These are phyloP conservation scores for Myxozyma kluyveri DNA, from an alignment of 805 yeast genomes.

Conservation along the genomic window DNA sequence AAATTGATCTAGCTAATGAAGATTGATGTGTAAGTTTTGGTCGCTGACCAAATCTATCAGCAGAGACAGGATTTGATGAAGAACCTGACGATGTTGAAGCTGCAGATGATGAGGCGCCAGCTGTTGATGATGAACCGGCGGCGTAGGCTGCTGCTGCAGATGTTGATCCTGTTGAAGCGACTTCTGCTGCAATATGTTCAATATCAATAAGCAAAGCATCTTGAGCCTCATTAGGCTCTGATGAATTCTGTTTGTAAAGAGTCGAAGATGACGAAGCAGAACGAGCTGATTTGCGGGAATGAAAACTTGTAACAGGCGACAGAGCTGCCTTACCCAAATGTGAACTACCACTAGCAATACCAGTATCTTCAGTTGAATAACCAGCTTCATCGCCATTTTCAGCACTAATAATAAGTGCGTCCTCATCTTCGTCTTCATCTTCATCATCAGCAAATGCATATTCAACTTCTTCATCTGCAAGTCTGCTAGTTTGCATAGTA, in stretches of 20 bases:
- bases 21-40: constrained; percentile 18
- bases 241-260: constrained; percentile 10
- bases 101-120: background rate
- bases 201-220: constrained; percentile 12
- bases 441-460: constrained; percentile 30
- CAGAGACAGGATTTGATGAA: background rate
- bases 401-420: constrained; percentile 5
- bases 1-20: constrained; percentile 17
- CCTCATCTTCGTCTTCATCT: constrained; percentile 33
- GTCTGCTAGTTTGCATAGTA: constrained; percentile 65
- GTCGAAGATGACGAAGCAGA: constrained; percentile 16
- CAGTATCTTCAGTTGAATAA: constrained; percentile 19
- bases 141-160: background rate
- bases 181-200: constrained; percentile 12
- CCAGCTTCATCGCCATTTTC: constrained; percentile 16
- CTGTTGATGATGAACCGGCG: background rate
- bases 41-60: background rate
- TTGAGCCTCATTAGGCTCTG: constrained; percentile 10
- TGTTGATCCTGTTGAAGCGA: background rate
- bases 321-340: constrained; percentile 18
- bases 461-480: constrained; percentile 40
- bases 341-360: constrained; percentile 22
- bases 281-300: constrained; percentile 10
- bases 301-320: constrained; percentile 11
- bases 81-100: constrained; percentile 2